These are phyloP conservation scores for Tylopilus microsporus DNA, from an alignment of 1,284 basidiomycete genomes.

Conservation along the genomic window DNA sequence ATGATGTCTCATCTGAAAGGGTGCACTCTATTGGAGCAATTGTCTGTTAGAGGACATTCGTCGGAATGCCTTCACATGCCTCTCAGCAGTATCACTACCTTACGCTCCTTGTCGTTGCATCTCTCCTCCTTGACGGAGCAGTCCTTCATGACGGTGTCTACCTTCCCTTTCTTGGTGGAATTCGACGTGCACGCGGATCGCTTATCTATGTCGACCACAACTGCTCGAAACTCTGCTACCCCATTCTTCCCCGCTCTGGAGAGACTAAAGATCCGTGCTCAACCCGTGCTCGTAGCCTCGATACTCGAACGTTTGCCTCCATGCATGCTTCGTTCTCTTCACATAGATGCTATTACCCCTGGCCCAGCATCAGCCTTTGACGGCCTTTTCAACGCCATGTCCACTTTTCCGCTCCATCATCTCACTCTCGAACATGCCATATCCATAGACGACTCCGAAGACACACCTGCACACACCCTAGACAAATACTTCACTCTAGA, in stretches of 20 bases:
- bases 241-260: constrained; percentile 41
- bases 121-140: constrained; percentile 41
- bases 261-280: constrained; percentile 43
- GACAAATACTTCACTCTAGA: constrained; percentile 21
- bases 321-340: constrained; percentile 37
- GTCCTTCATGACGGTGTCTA: constrained; percentile 40
- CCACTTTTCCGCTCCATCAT: constrained; percentile 32
- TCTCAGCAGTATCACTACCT: constrained; percentile 36
- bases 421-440: constrained; percentile 46
- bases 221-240: constrained; percentile 10
- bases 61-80: constrained; percentile 34
- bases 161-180: constrained; percentile 40
- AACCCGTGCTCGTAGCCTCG: constrained; percentile 35
- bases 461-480: constrained; percentile 5
- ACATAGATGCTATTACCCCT: constrained; percentile 35
- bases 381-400: constrained; percentile 37
- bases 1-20: constrained; percentile 31
- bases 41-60: constrained; percentile 47
- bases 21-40: constrained; percentile 33
- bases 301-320: constrained; percentile 34
- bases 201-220: constrained; percentile 33
- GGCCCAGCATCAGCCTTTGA: constrained; percentile 36
- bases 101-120: constrained; percentile 43
- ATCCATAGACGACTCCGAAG: constrained; percentile 28
- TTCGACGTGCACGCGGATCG: constrained; percentile 48